A percentile compares a stretch with the other conserved stretches of the same genome.
Evolutionary conservation across 2,329 filamentous ascomycete genomes (phyloP).

Genomic region (Curvularia lunata): DNA sequence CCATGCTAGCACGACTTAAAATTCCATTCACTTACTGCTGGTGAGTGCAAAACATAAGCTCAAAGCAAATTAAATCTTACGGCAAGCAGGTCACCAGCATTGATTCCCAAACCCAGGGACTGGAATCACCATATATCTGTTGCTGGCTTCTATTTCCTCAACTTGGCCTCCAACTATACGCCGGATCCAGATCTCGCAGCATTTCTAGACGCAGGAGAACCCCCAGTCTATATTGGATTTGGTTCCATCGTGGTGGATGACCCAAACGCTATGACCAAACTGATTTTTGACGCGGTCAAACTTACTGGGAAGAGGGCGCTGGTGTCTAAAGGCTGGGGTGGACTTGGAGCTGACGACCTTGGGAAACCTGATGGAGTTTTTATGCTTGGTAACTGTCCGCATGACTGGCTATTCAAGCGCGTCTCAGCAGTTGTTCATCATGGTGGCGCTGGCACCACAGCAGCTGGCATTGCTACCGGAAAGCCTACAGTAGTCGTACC

Average conservation of each 20-base stretch:
- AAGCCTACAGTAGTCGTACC: slow-evolving; percentile 83
- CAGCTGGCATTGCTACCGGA: slow-evolving; percentile 80
- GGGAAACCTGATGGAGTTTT: slow-evolving; percentile 76
- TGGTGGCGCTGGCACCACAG: slow-evolving; percentile 86
- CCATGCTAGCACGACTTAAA: slow-evolving; percentile 74
- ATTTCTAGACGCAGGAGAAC: slow-evolving; percentile 49
- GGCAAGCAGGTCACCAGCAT: slow-evolving; percentile 44
- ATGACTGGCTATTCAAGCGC: slow-evolving; percentile 86
- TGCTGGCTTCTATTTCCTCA: slow-evolving; percentile 51
- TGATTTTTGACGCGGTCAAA: slow-evolving; percentile 52
- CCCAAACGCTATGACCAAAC: slow-evolving; percentile 50
- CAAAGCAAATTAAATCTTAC: neutral
- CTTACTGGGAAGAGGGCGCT: slow-evolving; percentile 75
- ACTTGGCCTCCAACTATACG: slow-evolving; percentile 49
- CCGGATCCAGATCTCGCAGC: slow-evolving; percentile 49
- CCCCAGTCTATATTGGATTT: slow-evolving; percentile 53
- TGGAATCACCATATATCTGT: slow-evolving; percentile 52
- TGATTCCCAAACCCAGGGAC: slow-evolving; percentile 56
- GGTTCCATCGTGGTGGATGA: slow-evolving; percentile 53
- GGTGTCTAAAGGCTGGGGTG: slow-evolving; percentile 88
- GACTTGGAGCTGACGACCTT: slow-evolving; percentile 71
- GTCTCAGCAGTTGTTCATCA: slow-evolving; percentile 87
- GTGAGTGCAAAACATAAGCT: slow-evolving; percentile 47
- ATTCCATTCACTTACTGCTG: slow-evolving; percentile 93
- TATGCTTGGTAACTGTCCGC: slow-evolving; percentile 84